Conservation (phyloP, 139 green algal species). For the Penium margaritaceum region DNA sequence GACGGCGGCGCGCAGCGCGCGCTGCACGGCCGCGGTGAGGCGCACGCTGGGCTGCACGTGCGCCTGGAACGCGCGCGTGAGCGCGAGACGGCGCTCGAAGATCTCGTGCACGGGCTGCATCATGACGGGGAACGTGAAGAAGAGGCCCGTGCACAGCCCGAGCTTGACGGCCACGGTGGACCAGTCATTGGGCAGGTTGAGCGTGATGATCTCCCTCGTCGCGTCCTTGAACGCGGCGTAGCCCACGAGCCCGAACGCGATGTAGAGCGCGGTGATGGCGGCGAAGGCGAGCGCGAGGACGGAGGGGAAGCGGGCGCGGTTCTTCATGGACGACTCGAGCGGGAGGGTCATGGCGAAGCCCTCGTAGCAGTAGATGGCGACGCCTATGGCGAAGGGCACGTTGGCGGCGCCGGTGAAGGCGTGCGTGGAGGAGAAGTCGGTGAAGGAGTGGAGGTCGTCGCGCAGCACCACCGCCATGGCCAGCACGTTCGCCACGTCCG, state of each 20-base stretch:
- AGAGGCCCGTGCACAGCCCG: slow-evolving; percentile 50
- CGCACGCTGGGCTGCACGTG: slow-evolving; percentile 13
- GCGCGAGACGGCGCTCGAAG: slow-evolving; percentile 4
- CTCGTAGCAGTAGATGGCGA: slow-evolving; percentile 60
- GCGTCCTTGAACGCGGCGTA: slow-evolving; percentile 42
- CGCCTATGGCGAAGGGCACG: slow-evolving; percentile 56
- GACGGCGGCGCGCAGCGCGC: slow-evolving; percentile 1
- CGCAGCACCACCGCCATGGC: slow-evolving; percentile 51
- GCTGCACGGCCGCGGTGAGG: slow-evolving; percentile 1
- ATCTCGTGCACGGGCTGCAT: slow-evolving; percentile 51
- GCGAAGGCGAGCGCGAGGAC: slow-evolving; percentile 37
- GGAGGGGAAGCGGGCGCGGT: slow-evolving; percentile 43
- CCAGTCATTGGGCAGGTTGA: slow-evolving; percentile 53
- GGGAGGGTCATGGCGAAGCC: slow-evolving; percentile 59
- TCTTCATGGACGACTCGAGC: slow-evolving; percentile 53
- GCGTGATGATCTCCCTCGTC: slow-evolving; percentile 56
- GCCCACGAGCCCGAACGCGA: slow-evolving; percentile 47
- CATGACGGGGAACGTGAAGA: slow-evolving; percentile 62
- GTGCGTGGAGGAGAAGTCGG: not conserved
- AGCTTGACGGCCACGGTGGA: slow-evolving; percentile 49
- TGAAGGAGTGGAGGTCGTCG: slow-evolving; percentile 28
- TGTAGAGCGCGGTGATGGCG: slow-evolving; percentile 48
- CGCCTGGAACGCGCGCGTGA: slow-evolving; percentile 20
- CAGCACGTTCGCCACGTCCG: slow-evolving; percentile 50
- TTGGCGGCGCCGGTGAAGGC: slow-evolving; percentile 14